Conservation (phyloP, 345 rosid genomes). For the Acer yangbiense region DNA sequence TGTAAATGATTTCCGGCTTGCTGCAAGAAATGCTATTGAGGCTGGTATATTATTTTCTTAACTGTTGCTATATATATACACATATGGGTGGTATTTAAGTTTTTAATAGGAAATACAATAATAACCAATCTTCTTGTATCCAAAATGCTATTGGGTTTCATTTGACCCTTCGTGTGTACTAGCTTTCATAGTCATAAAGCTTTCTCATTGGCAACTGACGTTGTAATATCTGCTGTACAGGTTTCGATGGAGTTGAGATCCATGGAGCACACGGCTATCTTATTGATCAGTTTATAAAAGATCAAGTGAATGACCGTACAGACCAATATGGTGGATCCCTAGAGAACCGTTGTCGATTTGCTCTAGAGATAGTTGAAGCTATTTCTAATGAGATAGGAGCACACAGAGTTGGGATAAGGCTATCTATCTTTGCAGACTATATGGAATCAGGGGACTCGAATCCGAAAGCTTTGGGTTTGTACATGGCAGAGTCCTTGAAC, state of each 20-base stretch:
- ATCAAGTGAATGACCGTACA: slow-evolving; percentile 68
- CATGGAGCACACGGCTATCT: slow-evolving; percentile 77
- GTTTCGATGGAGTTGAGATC: slow-evolving; percentile 84
- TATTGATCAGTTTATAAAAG: slow-evolving; percentile 74
- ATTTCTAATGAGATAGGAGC: slow-evolving; percentile 59
- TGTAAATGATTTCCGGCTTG: too few species aligned
- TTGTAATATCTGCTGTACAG: slow-evolving; percentile 22
- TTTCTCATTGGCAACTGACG: not conserved
- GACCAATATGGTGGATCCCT: slow-evolving; percentile 73
- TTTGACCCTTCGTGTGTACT: not conserved
- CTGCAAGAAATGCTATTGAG: too few species aligned
- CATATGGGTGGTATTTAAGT: too few species aligned
- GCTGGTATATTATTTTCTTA: too few species aligned
- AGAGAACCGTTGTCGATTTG: slow-evolving; percentile 63
- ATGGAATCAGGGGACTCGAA: slow-evolving; percentile 61
- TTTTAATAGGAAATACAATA: too few species aligned
- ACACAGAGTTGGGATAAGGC: slow-evolving; percentile 66
- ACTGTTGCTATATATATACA: too few species aligned
- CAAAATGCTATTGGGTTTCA: not conserved
- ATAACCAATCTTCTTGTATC: not conserved
- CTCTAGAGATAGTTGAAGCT: slow-evolving; percentile 62
- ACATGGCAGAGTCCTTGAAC: slow-evolving; percentile 66
- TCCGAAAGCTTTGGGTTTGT: slow-evolving; percentile 56
- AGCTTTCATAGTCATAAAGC: not conserved
- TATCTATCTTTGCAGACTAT: slow-evolving; percentile 59